Percentiles rank a stretch among this genome's conserved stretches.
Evolutionary conservation across 768 basidiomycete species (phyloP).

Genomic region (Leccinum boreale): DNA sequence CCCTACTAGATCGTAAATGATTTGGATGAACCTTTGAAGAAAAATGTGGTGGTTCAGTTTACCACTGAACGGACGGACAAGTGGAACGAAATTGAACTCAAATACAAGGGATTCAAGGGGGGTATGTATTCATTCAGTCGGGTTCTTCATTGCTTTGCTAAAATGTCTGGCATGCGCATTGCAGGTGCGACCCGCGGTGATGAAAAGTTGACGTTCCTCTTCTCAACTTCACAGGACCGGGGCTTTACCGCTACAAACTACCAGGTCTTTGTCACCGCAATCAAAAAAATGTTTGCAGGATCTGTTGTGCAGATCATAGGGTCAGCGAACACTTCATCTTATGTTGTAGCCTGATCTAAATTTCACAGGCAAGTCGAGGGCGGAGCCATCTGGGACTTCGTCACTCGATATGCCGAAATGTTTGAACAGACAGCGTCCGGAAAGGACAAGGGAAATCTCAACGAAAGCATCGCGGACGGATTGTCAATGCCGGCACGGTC

Average conservation of each 20-base stretch:
- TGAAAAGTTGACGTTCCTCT: conserved; percentile 15
- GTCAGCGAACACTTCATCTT: conserved; percentile 12
- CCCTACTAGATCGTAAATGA: conserved; percentile 26
- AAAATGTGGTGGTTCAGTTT: conserved; percentile 24
- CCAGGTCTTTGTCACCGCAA: conserved; percentile 15
- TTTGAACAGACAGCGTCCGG: conserved; percentile 6
- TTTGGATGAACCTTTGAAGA: neutral
- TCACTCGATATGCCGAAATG: conserved; percentile 11
- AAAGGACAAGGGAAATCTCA: neutral
- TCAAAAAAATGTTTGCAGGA: neutral
- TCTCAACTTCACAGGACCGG: conserved; percentile 18
- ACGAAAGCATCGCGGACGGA: neutral
- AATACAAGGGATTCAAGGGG: conserved; percentile 19
- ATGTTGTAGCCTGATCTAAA: neutral
- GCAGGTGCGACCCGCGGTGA: conserved; percentile 15
- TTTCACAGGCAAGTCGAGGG: conserved; percentile 12
- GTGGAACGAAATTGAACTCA: conserved; percentile 10
- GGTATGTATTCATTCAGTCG: conserved; percentile 17
- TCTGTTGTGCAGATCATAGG: neutral
- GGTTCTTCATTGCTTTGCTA: neutral
- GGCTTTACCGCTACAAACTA: conserved; percentile 21
- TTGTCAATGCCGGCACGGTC: conserved; percentile 6
- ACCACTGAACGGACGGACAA: neutral
- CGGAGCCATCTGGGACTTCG: conserved; percentile 13
- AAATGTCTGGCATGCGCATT: neutral